Conservation (phyloP, 768 basidiomycete genomes). For the Collybia mongolica region DNA sequence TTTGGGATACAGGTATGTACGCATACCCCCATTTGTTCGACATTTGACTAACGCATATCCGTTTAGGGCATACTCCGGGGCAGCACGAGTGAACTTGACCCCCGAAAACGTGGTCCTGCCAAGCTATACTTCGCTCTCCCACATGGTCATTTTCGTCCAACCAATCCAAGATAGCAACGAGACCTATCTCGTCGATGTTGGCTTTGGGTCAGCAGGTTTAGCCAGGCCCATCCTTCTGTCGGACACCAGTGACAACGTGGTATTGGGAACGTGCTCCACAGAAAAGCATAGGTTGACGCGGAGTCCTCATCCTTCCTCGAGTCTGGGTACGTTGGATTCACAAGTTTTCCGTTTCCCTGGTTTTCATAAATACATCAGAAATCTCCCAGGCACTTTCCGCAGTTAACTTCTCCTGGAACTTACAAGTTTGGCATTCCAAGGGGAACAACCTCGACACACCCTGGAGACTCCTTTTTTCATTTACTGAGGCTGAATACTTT, state of each 20-base stretch:
- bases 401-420: slow-evolving; percentile 9
- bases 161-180: slow-evolving; percentile 21
- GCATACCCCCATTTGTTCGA: background rate
- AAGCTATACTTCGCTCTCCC: slow-evolving; percentile 15
- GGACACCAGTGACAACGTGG: slow-evolving; percentile 14
- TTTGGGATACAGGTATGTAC: slow-evolving; percentile 17
- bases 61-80: slow-evolving; percentile 23
- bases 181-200: slow-evolving; percentile 31
- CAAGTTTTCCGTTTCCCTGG: too few relatives aligned
- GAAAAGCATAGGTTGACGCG: slow-evolving; percentile 23
- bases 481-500: slow-evolving; percentile 27
- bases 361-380: background rate
- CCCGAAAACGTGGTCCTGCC: background rate
- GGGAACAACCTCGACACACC: background rate
- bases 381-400: background rate
- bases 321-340: slow-evolving; percentile 12
- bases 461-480: slow-evolving; percentile 25
- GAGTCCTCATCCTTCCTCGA: slow-evolving; percentile 13
- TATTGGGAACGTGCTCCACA: slow-evolving; percentile 17
- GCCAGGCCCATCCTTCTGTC: slow-evolving; percentile 27
- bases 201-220: slow-evolving; percentile 24
- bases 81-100: slow-evolving; percentile 24
- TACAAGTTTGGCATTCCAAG: slow-evolving; percentile 17
- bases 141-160: slow-evolving; percentile 30
- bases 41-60: background rate